phyloP scores from a whole-genome alignment of 805 yeast genomes.

The Teunomyces kruisii region DNA sequence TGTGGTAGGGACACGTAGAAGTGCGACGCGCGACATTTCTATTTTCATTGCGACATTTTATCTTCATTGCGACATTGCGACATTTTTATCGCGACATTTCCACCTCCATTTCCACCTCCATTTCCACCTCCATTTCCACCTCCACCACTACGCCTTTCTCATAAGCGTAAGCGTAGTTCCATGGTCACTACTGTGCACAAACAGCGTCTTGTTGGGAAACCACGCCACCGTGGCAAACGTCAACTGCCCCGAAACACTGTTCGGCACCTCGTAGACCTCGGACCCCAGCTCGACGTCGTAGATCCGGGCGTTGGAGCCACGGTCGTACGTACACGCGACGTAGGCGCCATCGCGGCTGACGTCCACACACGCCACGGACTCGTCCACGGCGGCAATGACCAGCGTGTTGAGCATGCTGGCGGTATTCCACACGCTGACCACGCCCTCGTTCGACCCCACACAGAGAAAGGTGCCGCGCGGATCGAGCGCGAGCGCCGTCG shows the following conservation, averaged over 20 bases:
- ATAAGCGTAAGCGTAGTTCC: conserved; percentile 29
- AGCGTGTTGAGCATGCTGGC: conserved; percentile 33
- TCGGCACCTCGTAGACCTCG: conserved; percentile 31
- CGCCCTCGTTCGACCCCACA: conserved; percentile 59
- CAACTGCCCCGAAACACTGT: conserved; percentile 27
- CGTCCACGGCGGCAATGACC: conserved; percentile 42
- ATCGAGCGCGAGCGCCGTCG: conserved; percentile 48
- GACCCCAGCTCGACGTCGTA: conserved; percentile 31
- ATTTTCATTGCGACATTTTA: no score
- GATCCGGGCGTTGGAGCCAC: conserved; percentile 40
- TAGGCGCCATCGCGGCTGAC: conserved; percentile 47
- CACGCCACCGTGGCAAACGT: conserved; percentile 29
- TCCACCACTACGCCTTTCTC: conserved; percentile 8
- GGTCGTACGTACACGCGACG: conserved; percentile 46
- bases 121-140: no score
- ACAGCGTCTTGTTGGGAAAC: conserved; percentile 35
- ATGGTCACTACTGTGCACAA: conserved; percentile 29
- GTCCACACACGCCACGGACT: conserved; percentile 40
- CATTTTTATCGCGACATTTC: no score
- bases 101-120: no score
- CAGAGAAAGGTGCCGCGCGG: conserved; percentile 52
- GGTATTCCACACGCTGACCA: conserved; percentile 51
- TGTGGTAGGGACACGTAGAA: no score
- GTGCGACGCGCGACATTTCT: no score
- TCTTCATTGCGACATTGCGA: no score